Base-by-base conservation (phyloP, 495 filamentous ascomycete species). In the Sordaria brevicollis region DNA sequence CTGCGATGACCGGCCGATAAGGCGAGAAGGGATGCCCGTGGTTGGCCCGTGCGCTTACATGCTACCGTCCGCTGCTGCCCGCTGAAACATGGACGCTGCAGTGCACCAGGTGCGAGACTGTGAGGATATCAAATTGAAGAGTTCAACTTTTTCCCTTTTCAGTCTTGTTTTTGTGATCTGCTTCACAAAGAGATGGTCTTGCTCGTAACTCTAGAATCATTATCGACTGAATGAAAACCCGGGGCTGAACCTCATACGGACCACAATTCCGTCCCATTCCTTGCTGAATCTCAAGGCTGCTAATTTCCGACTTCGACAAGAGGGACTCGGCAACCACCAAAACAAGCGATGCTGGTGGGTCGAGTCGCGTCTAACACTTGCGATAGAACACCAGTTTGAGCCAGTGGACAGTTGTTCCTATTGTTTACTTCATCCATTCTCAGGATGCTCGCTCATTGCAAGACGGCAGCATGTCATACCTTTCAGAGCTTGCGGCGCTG, bases 401-500 rank as follows among this genome's bases (percentile, higher is more conserved):
- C 21, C 49, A 62, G 49, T 15, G 33, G 0, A 62, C 25, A 17
- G 29, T 54, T 29, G 17, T 13, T 25, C 33, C 13, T 17, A 5
- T 29, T 31, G 49, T 29, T 31, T 62, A 31, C 49, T 31, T 17
- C 15, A 15, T 17, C 49, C 49, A 62, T 62, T 62, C 49, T 35
- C 68, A 72, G 68, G 66, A 73, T 73, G 73, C 69, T 31, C 67
- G 71, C 34, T 17, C 41, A 35, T n/a, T 31, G 25, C 54, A 39
- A 6, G 36, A 43, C 68, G 17, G 29, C 65, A 72, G 11, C 25
- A 88, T 88, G 86, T 80, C 86, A 33, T 81, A 83, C 69, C 72
- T 81, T 65, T 80, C 81, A 33, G 79, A 81, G 37, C 78, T 87
- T 1, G 79, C 76, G 15, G 82, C 81, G 39, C 78, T 89, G 69